A percentile compares a stretch with the other conserved stretches of the same genome.
phyloP scores from a whole-genome alignment of 1,284 basidiomycete genomes.

The Cryptococcus maquisensis region DNA sequence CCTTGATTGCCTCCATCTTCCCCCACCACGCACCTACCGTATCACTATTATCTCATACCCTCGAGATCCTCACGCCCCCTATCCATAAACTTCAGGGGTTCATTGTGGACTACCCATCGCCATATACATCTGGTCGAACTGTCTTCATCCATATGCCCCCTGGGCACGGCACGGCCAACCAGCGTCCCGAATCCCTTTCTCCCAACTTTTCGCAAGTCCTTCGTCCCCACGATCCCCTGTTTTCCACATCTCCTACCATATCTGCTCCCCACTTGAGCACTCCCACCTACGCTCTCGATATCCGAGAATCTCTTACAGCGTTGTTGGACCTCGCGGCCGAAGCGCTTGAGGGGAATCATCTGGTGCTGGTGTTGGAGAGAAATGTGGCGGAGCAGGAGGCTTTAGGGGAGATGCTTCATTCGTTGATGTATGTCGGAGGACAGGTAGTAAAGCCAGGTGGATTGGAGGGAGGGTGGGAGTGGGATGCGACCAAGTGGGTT shows the following conservation, averaged over 20 bases:
- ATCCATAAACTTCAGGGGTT: slow-evolving; percentile 38
- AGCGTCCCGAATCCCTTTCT: slow-evolving; percentile 30
- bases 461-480: slow-evolving; percentile 42
- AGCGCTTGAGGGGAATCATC: slow-evolving; percentile 33
- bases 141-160: slow-evolving; percentile 44
- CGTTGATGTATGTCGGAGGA: slow-evolving; percentile 47
- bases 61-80: slow-evolving; percentile 46
- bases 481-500: slow-evolving; percentile 44
- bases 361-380: slow-evolving; percentile 42
- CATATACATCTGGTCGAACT: slow-evolving; percentile 23
- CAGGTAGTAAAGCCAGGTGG: slow-evolving; percentile 36
- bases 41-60: slow-evolving; percentile 25
- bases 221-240: slow-evolving; percentile 36
- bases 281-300: slow-evolving; percentile 30
- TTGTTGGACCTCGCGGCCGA: slow-evolving; percentile 46
- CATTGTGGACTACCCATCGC: slow-evolving; percentile 27
- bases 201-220: slow-evolving; percentile 44
- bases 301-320: slow-evolving; percentile 44
- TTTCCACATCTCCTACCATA: slow-evolving; percentile 7
- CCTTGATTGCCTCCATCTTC: slow-evolving; percentile 41
- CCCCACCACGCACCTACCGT: slow-evolving; percentile 33
- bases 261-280: not conserved
- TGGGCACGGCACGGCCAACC: slow-evolving; percentile 6
- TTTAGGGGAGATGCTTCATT: slow-evolving; percentile 43
- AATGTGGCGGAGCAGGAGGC: slow-evolving; percentile 38